These are phyloP conservation scores for Oleoguttula mirabilis DNA, from an alignment of 495 filamentous ascomycete genomes.

Conservation along the genomic window DNA sequence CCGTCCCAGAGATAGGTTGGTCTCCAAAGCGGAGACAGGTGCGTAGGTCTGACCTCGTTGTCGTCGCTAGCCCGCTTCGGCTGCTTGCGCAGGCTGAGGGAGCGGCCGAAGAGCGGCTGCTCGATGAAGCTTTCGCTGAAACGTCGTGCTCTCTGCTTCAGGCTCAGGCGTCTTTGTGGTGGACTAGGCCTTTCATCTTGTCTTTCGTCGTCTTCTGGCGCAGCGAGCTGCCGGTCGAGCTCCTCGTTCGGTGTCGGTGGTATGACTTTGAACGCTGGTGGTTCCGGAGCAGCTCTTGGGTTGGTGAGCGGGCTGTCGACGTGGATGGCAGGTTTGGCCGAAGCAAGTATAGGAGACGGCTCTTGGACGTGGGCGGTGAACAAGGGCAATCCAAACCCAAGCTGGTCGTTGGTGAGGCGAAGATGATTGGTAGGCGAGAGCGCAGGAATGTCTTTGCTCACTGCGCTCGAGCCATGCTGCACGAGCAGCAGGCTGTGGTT, in stretches of 20 bases:
- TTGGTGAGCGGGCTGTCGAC: constrained; percentile 46
- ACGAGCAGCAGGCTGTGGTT: constrained; percentile 74
- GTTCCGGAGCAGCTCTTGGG: constrained; percentile 57
- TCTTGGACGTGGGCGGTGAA: constrained; percentile 8
- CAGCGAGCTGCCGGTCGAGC: constrained; percentile 36
- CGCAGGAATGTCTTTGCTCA: constrained; percentile 3
- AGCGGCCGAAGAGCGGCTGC: constrained; percentile 25
- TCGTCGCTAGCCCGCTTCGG: constrained; percentile 21
- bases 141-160: constrained; percentile 29
- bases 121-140: constrained; percentile 29
- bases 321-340: neutral
- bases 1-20: constrained; percentile 63
- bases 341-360: constrained; percentile 1
- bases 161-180: constrained; percentile 22
- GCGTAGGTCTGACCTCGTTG: constrained; percentile 32
- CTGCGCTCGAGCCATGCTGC: constrained; percentile 39
- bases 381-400: constrained; percentile 1
- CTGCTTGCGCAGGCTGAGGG: constrained; percentile 15
- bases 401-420: constrained; percentile 8
- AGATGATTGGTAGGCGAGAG: neutral
- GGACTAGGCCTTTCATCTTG: constrained; percentile 5
- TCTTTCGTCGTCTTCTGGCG: neutral
- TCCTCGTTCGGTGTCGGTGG: constrained; percentile 57
- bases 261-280: constrained; percentile 60
- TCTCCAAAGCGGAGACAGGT: constrained; percentile 71